A percentile compares a stretch with the other conserved stretches of the same genome.
phyloP scores from a whole-genome alignment of 306 rosid genomes.

The Glycine tomentella region DNA sequence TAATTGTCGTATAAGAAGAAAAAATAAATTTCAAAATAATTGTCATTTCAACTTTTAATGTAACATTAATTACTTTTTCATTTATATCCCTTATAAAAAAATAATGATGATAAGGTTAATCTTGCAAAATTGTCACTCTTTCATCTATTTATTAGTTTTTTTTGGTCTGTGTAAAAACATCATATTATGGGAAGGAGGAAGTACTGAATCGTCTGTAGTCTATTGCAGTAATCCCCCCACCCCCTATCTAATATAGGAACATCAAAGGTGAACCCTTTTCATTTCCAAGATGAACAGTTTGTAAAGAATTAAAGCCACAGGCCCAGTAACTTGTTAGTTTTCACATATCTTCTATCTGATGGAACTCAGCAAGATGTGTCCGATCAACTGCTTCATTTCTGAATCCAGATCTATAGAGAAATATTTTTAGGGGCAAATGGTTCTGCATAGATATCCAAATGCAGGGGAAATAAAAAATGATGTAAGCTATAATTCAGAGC shows the following conservation, averaged over 20 bases:
- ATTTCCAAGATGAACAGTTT: conserved; percentile 21
- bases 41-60: too few species aligned
- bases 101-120: too few species aligned
- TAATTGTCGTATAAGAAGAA: too few species aligned
- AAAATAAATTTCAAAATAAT: too few species aligned
- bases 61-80: too few species aligned
- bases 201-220: not conserved
- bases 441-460: conserved; percentile 61
- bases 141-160: too few species aligned
- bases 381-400: conserved; percentile 99
- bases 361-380: conserved; percentile 98
- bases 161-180: too few species aligned
- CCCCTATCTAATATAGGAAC: too few species aligned
- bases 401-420: conserved; percentile 96
- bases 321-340: conserved; percentile 27
- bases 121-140: too few species aligned
- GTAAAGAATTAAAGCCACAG: conserved; percentile 20
- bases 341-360: conserved; percentile 91
- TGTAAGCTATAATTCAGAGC: not conserved
- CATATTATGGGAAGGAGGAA: too few species aligned
- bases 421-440: conserved; percentile 88
- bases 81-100: too few species aligned
- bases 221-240: conserved; percentile 2
- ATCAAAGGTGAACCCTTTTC: conserved; percentile 7
- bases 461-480: not conserved